Base-by-base conservation (phyloP, 345 rosid genomes). In the Syzygium aromaticum region DNA sequence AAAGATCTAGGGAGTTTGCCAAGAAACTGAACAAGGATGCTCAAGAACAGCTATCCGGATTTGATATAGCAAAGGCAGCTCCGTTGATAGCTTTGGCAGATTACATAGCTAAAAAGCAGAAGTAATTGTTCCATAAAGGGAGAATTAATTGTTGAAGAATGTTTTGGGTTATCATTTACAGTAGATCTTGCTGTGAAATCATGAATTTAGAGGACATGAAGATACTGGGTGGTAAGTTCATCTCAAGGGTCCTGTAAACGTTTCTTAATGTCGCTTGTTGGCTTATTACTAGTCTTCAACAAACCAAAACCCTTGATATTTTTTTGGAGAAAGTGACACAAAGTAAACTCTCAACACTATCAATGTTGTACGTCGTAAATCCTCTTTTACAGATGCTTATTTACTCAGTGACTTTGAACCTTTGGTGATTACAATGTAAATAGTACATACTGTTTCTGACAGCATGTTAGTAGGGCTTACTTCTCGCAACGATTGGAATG, bases 31-130 rank as follows among this genome's bases (percentile, higher is more conserved):
- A 77, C 21, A 27, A 83, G 86, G 91, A 92, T 51, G 94, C 94
- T 16, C 85, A 54, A 54, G 90, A 86, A 57, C 87, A 89, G 85
- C 87, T 92, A 27, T 77, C 61, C 21, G 89, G 89, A 38, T 92
- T 92, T 84, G 91, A 91, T 86, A 85, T 87, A 6, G 82, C 33
- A 21, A 91, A 87, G 88, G 93, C 94, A 14, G 91, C 91, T 56
- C 94, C 94, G 30, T 87, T 92, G 88, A 86, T 84, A 78, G 90
- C 91, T 59, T 85, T 92, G 86, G 92, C 89, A 52, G 90, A 92
- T 86, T 91, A 91, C 90, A 87, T 91, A 67, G 94, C 93, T 86
- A 84, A 88, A 25, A 89, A 92, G 92, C 92, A 92, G 86, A 91
- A 88, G 64, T 91, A 23, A 61, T n/a, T 61, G 73, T 61, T 61